Conservation (phyloP, 2,329 filamentous ascomycete species). For the Pseudogymnoascus sp. region DNA sequence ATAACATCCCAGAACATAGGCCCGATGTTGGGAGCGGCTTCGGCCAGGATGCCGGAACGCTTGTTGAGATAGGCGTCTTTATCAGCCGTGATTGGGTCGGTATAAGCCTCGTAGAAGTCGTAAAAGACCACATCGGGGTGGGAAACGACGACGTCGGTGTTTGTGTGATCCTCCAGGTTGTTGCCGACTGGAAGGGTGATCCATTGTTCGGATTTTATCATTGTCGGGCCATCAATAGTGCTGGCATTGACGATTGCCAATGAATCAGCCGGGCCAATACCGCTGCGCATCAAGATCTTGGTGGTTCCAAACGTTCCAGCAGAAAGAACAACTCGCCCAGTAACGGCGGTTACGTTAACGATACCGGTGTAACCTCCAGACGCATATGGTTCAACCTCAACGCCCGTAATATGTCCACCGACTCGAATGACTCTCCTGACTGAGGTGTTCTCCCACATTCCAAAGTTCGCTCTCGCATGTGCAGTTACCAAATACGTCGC, state of each 20-base stretch:
- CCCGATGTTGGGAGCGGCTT: slow-evolving; percentile 59
- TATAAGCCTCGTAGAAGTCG: slow-evolving; percentile 55
- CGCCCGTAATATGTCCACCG: slow-evolving; percentile 54
- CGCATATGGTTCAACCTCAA: slow-evolving; percentile 53
- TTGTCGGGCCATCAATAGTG: background rate
- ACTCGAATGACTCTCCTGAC: slow-evolving; percentile 57
- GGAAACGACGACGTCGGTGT: slow-evolving; percentile 43
- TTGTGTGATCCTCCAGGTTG: slow-evolving; percentile 58
- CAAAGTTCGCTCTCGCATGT: slow-evolving; percentile 53
- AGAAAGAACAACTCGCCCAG: slow-evolving; percentile 30
- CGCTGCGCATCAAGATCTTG: slow-evolving; percentile 50
- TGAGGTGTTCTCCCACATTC: slow-evolving; percentile 55
- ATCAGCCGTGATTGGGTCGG: slow-evolving; percentile 39
- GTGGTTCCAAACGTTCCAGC: background rate
- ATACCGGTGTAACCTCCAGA: slow-evolving; percentile 50
- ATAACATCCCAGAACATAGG: slow-evolving; percentile 56
- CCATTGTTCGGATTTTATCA: slow-evolving; percentile 39
- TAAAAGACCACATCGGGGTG: slow-evolving; percentile 47
- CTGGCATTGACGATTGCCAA: slow-evolving; percentile 30
- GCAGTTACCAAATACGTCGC: slow-evolving; percentile 62
- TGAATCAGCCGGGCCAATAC: slow-evolving; percentile 43
- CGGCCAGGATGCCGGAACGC: slow-evolving; percentile 53
- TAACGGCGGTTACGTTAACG: slow-evolving; percentile 26
- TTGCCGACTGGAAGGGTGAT: slow-evolving; percentile 52
- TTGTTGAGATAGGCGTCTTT: slow-evolving; percentile 37